Evolutionary conservation across 2,329 filamentous ascomycete genomes (phyloP).

Genomic region (Tolypocladium guangdongense): DNA sequence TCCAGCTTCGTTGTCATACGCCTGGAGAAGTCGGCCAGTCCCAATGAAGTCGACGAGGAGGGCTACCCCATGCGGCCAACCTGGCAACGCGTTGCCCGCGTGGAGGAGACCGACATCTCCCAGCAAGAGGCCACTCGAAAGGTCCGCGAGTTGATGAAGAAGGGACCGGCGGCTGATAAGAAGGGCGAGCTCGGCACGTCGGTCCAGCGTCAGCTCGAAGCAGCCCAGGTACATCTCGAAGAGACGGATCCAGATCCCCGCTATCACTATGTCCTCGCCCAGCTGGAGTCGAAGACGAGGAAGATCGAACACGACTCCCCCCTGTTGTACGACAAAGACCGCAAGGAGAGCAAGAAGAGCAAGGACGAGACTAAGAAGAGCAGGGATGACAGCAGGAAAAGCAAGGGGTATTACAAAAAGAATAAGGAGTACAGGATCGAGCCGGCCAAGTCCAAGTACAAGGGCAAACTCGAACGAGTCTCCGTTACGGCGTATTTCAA

Average conservation of each 20-base stretch:
- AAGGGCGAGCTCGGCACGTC: constrained; percentile 21
- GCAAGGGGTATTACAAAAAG: constrained; percentile 4
- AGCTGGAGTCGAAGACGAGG: constrained; percentile 30
- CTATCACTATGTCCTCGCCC: constrained; percentile 30
- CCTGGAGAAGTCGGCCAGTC: constrained; percentile 26
- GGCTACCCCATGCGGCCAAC: constrained; percentile 20
- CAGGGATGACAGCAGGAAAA: constrained; percentile 3
- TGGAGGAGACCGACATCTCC: constrained; percentile 23
- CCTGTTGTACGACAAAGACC: constrained; percentile 2
- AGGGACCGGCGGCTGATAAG: constrained; percentile 23
- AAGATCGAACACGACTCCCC: constrained; percentile 10
- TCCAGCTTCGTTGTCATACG: constrained; percentile 30
- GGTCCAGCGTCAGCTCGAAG: constrained; percentile 32
- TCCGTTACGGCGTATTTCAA: constrained; percentile 37
- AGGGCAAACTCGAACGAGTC: constrained; percentile 23
- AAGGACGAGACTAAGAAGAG: neutral
- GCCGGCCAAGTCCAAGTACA: constrained; percentile 14
- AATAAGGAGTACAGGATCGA: constrained; percentile 6
- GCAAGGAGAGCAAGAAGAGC: constrained; percentile 8
- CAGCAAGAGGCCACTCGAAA: constrained; percentile 24
- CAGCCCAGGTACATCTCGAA: constrained; percentile 22
- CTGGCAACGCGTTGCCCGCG: constrained; percentile 28
- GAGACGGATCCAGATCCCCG: constrained; percentile 23
- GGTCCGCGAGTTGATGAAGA: constrained; percentile 25
- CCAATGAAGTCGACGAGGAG: constrained; percentile 23